Evolutionary conservation across 2,329 filamentous ascomycete species (phyloP), one percentile per base, ranked within the genome.

Genomic region (Botryotinia globosa): DNA sequence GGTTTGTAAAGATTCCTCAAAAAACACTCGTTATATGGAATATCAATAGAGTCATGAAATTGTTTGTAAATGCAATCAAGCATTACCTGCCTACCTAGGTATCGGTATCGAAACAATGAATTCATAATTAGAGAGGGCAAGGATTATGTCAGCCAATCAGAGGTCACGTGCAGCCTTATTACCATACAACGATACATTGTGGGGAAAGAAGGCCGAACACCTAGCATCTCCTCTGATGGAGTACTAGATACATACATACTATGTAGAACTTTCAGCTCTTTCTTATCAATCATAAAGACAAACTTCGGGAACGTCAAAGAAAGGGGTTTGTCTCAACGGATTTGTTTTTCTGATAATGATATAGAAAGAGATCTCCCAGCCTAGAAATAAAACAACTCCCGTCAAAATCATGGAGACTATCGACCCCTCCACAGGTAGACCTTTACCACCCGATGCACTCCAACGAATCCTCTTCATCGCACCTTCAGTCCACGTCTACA

Each of bases 381-480:
- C 44, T 10, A 37, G 51, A 62, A 32, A 54, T 1, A 34, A 61
- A 20, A 1, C 29, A 6, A 68, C 6, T 25, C 25, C 20, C 6
- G 16, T 20, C 44, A 9, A 29, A n/a, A 73, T 32, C 63, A 80
- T 81, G 80, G 78, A 80, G 65, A 74, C 78, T 54, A 84, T 89
- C 80, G 92, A 96, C 82, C 92, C 92, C 69, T 86, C 90, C 72
- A 95, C 92, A 34, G 90, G 91, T 78, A 84, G 83, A 48, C 82
- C 90, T 76, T 87, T 94, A 77, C 90, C 92, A 72, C 81, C 88
- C 69, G 92, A 93, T 80, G 91, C 93, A 78, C 95, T 97, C 83
- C 92, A 96, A 83, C 91, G 93, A 81, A 86, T 96, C 80, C 91
- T 97, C 81, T 94, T 93, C 87, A 85, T 94, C 81, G 88, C 90